Percentiles rank a stretch among this genome's conserved stretches.
phyloP scores from a whole-genome alignment of 495 filamentous ascomycete species.

The Aeminium ludgeri region DNA sequence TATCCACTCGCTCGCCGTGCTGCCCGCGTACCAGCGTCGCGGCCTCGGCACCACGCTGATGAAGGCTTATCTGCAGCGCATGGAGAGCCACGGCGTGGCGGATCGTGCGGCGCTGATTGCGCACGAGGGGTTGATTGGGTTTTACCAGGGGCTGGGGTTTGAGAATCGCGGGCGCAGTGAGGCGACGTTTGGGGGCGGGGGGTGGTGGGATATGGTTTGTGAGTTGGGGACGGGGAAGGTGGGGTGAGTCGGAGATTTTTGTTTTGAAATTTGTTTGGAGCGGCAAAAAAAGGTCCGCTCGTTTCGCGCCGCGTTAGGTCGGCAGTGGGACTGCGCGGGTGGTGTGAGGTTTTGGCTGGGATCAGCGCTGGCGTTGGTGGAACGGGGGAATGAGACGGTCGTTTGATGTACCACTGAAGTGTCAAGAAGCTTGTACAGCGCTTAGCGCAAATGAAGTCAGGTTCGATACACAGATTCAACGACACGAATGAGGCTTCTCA shows the following conservation, averaged over 20 bases:
- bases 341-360: too few species aligned
- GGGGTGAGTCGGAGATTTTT: background rate
- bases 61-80: conserved; percentile 57
- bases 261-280: too few species aligned
- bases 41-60: conserved; percentile 63
- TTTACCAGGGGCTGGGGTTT: conserved; percentile 68
- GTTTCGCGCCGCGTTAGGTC: too few species aligned
- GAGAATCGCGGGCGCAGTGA: conserved; percentile 46
- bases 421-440: too few species aligned
- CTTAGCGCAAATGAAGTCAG: too few species aligned
- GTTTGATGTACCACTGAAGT: too few species aligned
- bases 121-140: conserved; percentile 51
- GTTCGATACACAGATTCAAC: too few species aligned
- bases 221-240: conserved; percentile 3
- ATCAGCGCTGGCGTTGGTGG: too few species aligned
- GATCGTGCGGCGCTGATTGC: conserved; percentile 62
- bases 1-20: conserved; percentile 66
- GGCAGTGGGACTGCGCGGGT: too few species aligned
- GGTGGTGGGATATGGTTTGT: conserved; percentile 57
- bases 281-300: too few species aligned
- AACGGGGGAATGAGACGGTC: too few species aligned
- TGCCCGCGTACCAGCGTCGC: conserved; percentile 55
- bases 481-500: too few species aligned
- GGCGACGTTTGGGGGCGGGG: conserved; percentile 54
- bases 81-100: conserved; percentile 45